A percentile compares a stretch with the other conserved stretches of the same genome.
These are phyloP conservation scores for Populus hybrid DNA, from an alignment of 441 rosid genomes.

Conservation along the genomic window DNA sequence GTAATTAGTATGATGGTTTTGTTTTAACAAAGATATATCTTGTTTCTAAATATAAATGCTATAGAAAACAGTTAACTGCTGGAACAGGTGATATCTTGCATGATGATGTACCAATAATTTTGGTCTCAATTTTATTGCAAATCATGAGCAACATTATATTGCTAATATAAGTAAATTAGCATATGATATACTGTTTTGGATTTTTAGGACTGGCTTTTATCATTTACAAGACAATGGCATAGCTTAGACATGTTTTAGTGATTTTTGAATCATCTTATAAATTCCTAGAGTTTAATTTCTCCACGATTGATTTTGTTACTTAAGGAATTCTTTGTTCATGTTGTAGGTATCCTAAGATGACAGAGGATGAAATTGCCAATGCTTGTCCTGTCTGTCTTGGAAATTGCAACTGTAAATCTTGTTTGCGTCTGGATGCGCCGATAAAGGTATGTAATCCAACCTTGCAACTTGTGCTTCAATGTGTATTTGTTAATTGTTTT, in stretches of 20 bases:
- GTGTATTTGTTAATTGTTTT: constrained; percentile 6
- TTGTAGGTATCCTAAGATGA: constrained; percentile 69
- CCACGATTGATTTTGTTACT: background rate
- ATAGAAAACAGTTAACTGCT: background rate
- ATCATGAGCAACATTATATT: background rate
- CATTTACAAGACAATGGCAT: background rate
- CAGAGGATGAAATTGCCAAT: constrained; percentile 41
- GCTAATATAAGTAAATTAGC: background rate
- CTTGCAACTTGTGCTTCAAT: background rate
- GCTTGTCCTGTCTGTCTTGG: constrained; percentile 56
- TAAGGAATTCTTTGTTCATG: background rate
- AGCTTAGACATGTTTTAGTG: background rate
- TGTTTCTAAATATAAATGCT: background rate
- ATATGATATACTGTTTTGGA: background rate
- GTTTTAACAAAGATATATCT: background rate
- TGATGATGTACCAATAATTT: background rate
- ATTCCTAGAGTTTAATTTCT: background rate
- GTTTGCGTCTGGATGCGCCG: constrained; percentile 46
- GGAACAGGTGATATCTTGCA: background rate
- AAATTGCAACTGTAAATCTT: constrained; percentile 69
- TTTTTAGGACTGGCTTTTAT: background rate
- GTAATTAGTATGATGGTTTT: background rate
- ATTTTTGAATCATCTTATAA: background rate
- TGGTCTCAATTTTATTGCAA: background rate
- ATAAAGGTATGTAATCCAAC: constrained; percentile 23